phyloP scores from a whole-genome alignment of 805 yeast species.

The Wickerhamiella nectarea region DNA sequence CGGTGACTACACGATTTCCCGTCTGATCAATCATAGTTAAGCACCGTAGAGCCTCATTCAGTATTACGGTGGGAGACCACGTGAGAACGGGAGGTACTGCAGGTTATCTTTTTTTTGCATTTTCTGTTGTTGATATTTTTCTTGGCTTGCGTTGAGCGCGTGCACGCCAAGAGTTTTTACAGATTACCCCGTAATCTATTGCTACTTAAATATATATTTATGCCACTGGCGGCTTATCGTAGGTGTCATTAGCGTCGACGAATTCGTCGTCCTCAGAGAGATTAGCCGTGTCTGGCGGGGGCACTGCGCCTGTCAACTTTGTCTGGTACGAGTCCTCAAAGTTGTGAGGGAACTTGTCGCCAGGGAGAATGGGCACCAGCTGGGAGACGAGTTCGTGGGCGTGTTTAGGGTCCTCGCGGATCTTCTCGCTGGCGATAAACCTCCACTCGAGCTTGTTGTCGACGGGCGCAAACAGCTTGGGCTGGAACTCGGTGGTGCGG shows the following conservation, averaged over 20 bases:
- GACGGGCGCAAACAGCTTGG: slow-evolving; percentile 52
- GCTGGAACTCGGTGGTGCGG: slow-evolving; percentile 71
- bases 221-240: not conserved
- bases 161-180: too few species aligned
- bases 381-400: slow-evolving; percentile 45
- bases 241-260: slow-evolving; percentile 14
- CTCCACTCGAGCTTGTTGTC: slow-evolving; percentile 43
- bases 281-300: not conserved
- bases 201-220: not conserved
- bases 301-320: slow-evolving; percentile 27
- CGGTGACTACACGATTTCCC: too few species aligned
- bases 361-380: slow-evolving; percentile 71
- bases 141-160: too few species aligned
- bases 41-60: too few species aligned
- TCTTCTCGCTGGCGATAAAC: slow-evolving; percentile 39
- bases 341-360: slow-evolving; percentile 51
- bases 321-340: slow-evolving; percentile 56
- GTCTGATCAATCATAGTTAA: too few species aligned
- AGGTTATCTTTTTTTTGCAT: too few species aligned
- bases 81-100: too few species aligned
- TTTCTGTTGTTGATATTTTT: too few species aligned
- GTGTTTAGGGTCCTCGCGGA: slow-evolving; percentile 39
- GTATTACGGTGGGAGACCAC: too few species aligned
- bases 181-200: too few species aligned
- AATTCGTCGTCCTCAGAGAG: slow-evolving; percentile 13